phyloP scores from a whole-genome alignment of 2,329 filamentous ascomycete species.

The Pseudogymnoascus sp. region DNA sequence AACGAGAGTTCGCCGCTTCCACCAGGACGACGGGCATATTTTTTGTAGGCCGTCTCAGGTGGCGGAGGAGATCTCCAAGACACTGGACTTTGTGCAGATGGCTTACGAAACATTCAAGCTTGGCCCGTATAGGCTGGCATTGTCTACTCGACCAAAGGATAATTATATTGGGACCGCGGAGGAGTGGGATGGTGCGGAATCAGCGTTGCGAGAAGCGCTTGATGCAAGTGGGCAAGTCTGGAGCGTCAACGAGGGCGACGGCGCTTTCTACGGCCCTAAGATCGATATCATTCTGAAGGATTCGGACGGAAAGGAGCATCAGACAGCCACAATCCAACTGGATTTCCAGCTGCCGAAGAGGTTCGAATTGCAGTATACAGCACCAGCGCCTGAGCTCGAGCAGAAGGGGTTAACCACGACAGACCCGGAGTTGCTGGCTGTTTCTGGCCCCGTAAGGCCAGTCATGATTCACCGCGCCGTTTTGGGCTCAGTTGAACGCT shows the following conservation, averaged over 20 bases:
- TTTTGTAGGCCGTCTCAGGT: conserved; percentile 77
- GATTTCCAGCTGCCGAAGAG: conserved; percentile 83
- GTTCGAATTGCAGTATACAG: conserved; percentile 68
- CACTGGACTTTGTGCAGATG: conserved; percentile 64
- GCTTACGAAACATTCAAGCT: conserved; percentile 64
- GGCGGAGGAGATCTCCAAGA: conserved; percentile 62
- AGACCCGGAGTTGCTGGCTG: conserved; percentile 38
- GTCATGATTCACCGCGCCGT: conserved; percentile 82
- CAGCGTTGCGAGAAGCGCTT: conserved; percentile 55
- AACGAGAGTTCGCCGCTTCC: conserved; percentile 76
- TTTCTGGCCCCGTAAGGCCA: conserved; percentile 55
- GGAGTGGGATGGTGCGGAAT: conserved; percentile 61
- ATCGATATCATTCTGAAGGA: conserved; percentile 80
- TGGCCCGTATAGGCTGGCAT: conserved; percentile 62
- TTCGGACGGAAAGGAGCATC: conserved; percentile 75
- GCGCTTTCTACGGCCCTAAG: conserved; percentile 86
- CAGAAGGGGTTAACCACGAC: conserved; percentile 41
- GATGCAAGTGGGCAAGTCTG: conserved; percentile 58
- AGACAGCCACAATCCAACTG: conserved; percentile 81
- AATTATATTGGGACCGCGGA: conserved; percentile 68
- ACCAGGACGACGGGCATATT: conserved; percentile 87
- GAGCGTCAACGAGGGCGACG: conserved; percentile 71
- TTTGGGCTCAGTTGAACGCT: conserved; percentile 72
- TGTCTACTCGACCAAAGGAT: conserved; percentile 70
- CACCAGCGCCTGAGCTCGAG: conserved; percentile 56